Base-by-base conservation (phyloP, 73 alveolate species). In the Paramecium octaurelia region DNA sequence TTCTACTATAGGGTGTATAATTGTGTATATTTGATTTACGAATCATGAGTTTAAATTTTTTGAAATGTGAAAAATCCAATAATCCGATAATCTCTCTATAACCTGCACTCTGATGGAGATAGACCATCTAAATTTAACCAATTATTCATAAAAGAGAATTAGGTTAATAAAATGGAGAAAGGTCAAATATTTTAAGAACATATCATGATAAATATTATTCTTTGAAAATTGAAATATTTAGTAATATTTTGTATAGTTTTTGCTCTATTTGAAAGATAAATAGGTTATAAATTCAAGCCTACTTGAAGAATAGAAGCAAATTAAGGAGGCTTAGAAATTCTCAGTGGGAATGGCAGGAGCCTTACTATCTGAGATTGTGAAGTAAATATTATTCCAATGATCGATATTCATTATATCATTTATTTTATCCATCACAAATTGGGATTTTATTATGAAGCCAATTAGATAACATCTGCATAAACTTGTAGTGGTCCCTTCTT, bases 41-140 rank as follows among this genome's bases (percentile, higher is more conserved):
- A n/a, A n/a, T n/a, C n/a, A n/a, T n/a, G n/a, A n/a, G n/a, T n/a
- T n/a, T n/a, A n/a, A n/a, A n/a, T n/a, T n/a, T n/a, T n/a, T n/a
- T n/a, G n/a, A n/a, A n/a, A n/a, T n/a, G n/a, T n/a, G n/a, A n/a
- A n/a, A n/a, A n/a, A n/a, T n/a, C n/a, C n/a, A n/a, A n/a, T n/a
- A n/a, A n/a, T n/a, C n/a, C n/a, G n/a, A n/a, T n/a, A n/a, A n/a
- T n/a, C n/a, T n/a, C n/a, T 92, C 8, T 89, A 71, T 44, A 69
- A 92, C 48, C 38, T 59, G 20, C 73, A 89, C 35, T 92, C 94
- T 14, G 38, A 54, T 14, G 92, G 75, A 20, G 44, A 89, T 89
- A 40, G 29, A 29, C 92, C 94, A 16, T 46, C 38, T 20, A 83
- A 46, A 21, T 20, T 35, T 54, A 54, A 54, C 2, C 5, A 80